Evolutionary conservation across 2,329 filamentous ascomycete species (phyloP), one percentile per base, ranked within the genome.

Genomic region (Grosmannia serpens): DNA sequence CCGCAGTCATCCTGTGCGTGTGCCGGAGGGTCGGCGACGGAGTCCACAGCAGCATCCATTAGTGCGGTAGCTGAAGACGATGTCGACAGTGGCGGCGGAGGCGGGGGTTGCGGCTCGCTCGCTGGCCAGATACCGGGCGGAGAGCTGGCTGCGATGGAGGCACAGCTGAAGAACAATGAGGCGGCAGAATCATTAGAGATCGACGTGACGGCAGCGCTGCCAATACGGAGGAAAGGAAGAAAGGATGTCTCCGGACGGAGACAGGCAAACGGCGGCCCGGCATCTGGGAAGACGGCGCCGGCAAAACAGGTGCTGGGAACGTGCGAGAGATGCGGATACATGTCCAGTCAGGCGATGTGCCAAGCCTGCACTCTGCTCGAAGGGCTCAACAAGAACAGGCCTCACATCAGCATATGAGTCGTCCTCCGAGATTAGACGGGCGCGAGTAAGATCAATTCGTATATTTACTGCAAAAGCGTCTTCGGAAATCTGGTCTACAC

Each of bases 301-400:
- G 13, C 73, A 79, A n/a, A 80, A 83, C 89, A 92, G 70, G 85
- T 85, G 17, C 80, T 96, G 64, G 89, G 92, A 1, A 86, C 85
- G 63, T 99, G 94, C 68, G 83, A 86, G 67, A 86, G 83, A 56
- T 99, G 94, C 66, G 94, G 94, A 17, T 99, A 97, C 70, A 88
- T 99, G 71, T 96, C 94, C 2, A 96, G 91, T 66, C 94, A 99
- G 71, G 82, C 83, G 33, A 83, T 96, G 46, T 99, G 94, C 73
- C 95, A 99, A 72, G 94, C 94, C 0, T 99, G 94, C 70, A 87
- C 85, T 62, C 75, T 99, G 51, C 80, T 99, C 3, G 91, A 97
- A 65, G 89, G 88, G 0, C 71, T 99, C 53, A 99, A 99, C 69
- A 96, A 94, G 73, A 86, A 85, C 64, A 75, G 82, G 60, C 74